These are phyloP conservation scores for Phytopythium montanum DNA, from an alignment of 352 stramenopile species.

Conservation along the genomic window DNA sequence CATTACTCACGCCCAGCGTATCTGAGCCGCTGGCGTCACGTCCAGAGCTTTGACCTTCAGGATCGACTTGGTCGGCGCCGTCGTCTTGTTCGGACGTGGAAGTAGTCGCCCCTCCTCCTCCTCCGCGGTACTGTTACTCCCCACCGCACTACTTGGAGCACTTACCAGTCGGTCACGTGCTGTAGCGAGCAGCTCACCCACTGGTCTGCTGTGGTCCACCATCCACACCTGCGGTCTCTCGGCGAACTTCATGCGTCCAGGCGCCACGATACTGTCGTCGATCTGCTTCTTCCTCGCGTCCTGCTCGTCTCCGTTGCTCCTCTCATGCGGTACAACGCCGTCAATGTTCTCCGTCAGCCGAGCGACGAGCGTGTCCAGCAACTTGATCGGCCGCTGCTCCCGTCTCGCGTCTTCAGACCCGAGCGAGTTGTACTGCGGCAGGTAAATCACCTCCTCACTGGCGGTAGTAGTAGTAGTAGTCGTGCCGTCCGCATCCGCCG, in stretches of 20 bases:
- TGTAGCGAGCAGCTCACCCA: constrained; percentile 38
- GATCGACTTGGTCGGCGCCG: constrained; percentile 50
- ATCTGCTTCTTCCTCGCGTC: constrained; percentile 13
- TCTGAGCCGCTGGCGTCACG: constrained; percentile 30
- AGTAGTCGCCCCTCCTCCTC: constrained; percentile 16
- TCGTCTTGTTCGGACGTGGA: constrained; percentile 38
- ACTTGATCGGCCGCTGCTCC: constrained; percentile 42
- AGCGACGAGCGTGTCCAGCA: constrained; percentile 50
- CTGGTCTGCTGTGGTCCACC: constrained; percentile 27
- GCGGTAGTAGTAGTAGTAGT: background rate
- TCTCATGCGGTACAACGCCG: constrained; percentile 31
- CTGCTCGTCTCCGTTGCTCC: constrained; percentile 12
- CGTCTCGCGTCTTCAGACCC: constrained; percentile 53
- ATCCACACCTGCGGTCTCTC: constrained; percentile 39
- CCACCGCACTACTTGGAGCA: background rate
- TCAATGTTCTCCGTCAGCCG: constrained; percentile 58
- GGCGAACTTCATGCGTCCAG: constrained; percentile 42
- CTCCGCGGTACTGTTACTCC: background rate
- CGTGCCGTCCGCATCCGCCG: background rate
- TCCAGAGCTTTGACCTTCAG: constrained; percentile 37
- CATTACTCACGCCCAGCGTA: constrained; percentile 27
- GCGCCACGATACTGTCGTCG: constrained; percentile 16
- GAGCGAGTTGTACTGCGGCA: constrained; percentile 61
- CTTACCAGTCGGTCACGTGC: constrained; percentile 31
- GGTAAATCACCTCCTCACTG: constrained; percentile 26